Base-by-base conservation (phyloP, 2,329 filamentous ascomycete genomes). In the Colletotrichum tabaci region DNA sequence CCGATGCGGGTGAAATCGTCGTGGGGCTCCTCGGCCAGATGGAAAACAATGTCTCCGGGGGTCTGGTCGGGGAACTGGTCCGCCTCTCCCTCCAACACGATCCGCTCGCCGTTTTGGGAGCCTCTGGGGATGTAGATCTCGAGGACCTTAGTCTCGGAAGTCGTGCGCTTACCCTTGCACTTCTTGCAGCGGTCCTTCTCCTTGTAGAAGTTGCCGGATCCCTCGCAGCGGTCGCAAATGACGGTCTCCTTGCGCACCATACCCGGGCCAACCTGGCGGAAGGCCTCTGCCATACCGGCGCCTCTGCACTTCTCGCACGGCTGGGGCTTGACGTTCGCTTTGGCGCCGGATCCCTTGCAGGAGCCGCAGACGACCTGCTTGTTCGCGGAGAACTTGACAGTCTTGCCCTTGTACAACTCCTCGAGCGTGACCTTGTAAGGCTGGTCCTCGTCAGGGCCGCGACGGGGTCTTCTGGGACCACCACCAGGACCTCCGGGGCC, bases 141-240 rank as follows among this genome's bases (percentile, higher is more conserved):
- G 72, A 99, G 87, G 4, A 96, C 93, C 85, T 98, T 99, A 83
- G 94, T 96, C 83, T 96, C 93, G 77, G 95, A 92, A 55, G 91
- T 90, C 16, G 94, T 95, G 74, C 94, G 90, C 82, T 93, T 94
- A 78, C 96, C 96, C 85, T 98, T 98, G 90, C 96, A 99, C 87
- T 96, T 98, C 88, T 97, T 98, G 87, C 96, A 99, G 80, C 94
- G 94, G 79, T 99, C 96, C 87, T 98, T 98, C 79, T 98, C 94
- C 82, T 96, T 96, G 85, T 91, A 97, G 79, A 95, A 91, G 79
- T 92, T 91, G 7, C 96, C 96, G n/a, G 91, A 89, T 44, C 95
- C 96, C 72, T 91, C 88, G 83, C 96, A 99, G 77, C 92, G 91
- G 77, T 93, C 91, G 82, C 96, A 99, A 46, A 91, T 83, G 47